Base-by-base conservation (phyloP, 306 rosid species). In the Geum urbanum region DNA sequence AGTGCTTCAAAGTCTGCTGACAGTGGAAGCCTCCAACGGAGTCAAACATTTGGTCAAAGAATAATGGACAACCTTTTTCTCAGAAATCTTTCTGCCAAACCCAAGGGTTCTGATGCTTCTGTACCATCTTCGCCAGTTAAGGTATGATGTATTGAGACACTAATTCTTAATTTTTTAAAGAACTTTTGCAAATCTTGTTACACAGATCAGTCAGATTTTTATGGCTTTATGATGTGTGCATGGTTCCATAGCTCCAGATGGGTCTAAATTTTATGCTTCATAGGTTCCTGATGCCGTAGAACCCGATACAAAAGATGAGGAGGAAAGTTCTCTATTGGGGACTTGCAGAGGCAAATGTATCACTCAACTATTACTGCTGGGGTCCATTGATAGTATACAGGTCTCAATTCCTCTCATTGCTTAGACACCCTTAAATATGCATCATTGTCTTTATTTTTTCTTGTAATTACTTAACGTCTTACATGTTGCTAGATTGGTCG, bases 31-130 rank as follows among this genome's bases (percentile, higher is more conserved):
- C 78, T 91, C 70, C 89, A 84, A 72, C 92, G 84, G 63, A 95
- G 24, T 81, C 99, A 87, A 78, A 95, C 99, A 72, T 79, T 95
- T 27, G 97, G 99, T 77, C 97, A 95, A 79, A 87, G 99, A 64
- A 86, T 95, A 44, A 91, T 95, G 97, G 99, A 86, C 35, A 95
- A 95, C 84, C 75, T 95, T 77, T 89, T 95, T 61, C 91, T 87
- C 72, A 82, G 99, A 81, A 95, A 85, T 91, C 91, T 83, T 69
- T 81, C 97, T 60, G 84, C 96, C 48, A 95, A 87, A 78, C 73
- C 99, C 41, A 91, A 86, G 85, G 66, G 45, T 56, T 76, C 91
- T 35, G 97, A 89, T 67, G 92, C 78, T 72, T 91, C 96, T 47
- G 85, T 82, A 58, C 97, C 99, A 24, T 81, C 97, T 66, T 86